Evolutionary conservation across 495 filamentous ascomycete species (phyloP), one percentile per base, ranked within the genome.

Genomic region (Trichoderma orchidacearum): DNA sequence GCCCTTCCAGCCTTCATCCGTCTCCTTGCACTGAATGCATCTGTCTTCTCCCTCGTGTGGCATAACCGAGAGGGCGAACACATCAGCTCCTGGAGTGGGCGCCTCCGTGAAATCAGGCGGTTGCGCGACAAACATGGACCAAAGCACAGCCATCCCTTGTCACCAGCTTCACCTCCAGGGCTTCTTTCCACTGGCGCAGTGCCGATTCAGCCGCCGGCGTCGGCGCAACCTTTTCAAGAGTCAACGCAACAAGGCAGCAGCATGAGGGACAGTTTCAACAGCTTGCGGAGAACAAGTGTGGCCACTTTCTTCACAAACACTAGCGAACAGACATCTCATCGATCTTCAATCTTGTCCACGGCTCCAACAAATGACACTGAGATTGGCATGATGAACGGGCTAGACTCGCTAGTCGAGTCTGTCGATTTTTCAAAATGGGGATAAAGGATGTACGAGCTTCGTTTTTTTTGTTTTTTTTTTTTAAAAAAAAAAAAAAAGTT

Each of bases 11-110:
- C 81, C n/a, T 95, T 94, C 64, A 85, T 96, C 34, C 86, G 94
- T 23, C 85, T 95, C 59, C 76, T 99, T 6, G 90, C 92, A 1
- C 77, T 97, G 57, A 97, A 95, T 66, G 90, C 94, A 1, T 94
- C 88, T 12, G 88, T 96, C 17, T 95, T 96, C 68, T 86, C 85
- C 6, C 80, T 87, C 51, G 91, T 96, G 48, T 96, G 93, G 89
- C 70, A 72, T 9, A 85, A 84, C 63, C 81, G 84, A 57, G 81
- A 86, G 56, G 86, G 87, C 57, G 90, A 96, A 70, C 82, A 95
- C 63, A 75, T 92, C 11, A 94, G 90, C 0, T 86, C 87, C 15
- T 96, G 93, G 91, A 82, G 90, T 28, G 87, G 85, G 55, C 82
- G 93, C 51, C 77, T 97, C 5, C 81, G 83, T 25, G 85, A 93